Evolutionary conservation across 768 basidiomycete genomes (phyloP).

Genomic region (Tylopilus vinaceipallidus): DNA sequence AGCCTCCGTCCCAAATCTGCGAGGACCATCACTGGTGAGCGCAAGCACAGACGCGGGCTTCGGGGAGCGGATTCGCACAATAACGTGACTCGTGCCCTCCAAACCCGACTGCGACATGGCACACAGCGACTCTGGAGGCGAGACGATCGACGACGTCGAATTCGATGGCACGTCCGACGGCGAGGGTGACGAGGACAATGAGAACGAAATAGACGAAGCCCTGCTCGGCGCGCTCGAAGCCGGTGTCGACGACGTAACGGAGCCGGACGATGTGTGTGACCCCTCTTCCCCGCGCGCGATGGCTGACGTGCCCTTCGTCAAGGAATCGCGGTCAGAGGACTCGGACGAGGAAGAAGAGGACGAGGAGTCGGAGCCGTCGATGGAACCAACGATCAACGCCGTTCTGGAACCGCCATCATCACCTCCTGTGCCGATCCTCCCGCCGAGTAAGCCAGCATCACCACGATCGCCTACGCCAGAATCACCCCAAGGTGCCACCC

Average conservation of each 20-base stretch:
- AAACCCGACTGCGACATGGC: conserved; percentile 38
- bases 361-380: conserved; percentile 42
- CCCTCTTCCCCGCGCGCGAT: background rate
- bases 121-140: conserved; percentile 63
- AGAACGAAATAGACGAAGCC: conserved; percentile 57
- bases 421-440: conserved; percentile 27
- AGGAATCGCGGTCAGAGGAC: conserved; percentile 63
- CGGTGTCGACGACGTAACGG: conserved; percentile 61
- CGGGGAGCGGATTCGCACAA: too few relatives aligned
- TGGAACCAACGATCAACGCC: conserved; percentile 30
- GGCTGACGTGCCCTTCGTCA: conserved; percentile 5
- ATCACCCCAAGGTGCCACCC: conserved; percentile 33
- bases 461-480: conserved; percentile 31
- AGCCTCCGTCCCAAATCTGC: conserved; percentile 93
- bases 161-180: conserved; percentile 47
- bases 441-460: conserved; percentile 9
- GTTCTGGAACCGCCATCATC: conserved; percentile 29
- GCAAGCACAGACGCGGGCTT: too few relatives aligned
- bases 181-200: conserved; percentile 46
- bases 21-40: conserved; percentile 80
- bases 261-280: conserved; percentile 65
- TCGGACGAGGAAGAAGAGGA: conserved; percentile 58
- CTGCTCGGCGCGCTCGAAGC: conserved; percentile 57
- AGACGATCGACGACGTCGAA: conserved; percentile 57
- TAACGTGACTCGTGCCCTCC: too few relatives aligned